phyloP scores from a whole-genome alignment of 2,329 filamentous ascomycete species.

The Cephalotrichum gorgonifer region DNA sequence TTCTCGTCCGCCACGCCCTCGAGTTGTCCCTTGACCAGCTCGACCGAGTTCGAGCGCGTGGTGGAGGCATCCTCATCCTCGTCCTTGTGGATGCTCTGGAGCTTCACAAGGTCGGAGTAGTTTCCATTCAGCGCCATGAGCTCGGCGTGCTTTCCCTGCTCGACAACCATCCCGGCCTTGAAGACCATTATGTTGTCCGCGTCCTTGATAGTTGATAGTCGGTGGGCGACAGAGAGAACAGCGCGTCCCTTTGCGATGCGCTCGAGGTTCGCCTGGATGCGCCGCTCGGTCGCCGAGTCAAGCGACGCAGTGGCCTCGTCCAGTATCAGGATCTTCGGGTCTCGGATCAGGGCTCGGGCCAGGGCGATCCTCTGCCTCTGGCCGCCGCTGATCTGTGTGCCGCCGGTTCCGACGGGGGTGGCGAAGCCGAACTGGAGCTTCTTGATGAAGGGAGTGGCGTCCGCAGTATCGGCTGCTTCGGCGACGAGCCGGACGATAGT shows the following conservation, averaged over 20 bases:
- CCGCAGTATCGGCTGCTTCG: slow-evolving; percentile 44
- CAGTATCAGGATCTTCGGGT: slow-evolving; percentile 47
- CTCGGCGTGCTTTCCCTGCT: slow-evolving; percentile 53
- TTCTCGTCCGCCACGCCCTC: slow-evolving; percentile 26
- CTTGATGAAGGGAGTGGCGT: slow-evolving; percentile 46
- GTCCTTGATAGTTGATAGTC: slow-evolving; percentile 49
- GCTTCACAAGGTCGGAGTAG: slow-evolving; percentile 41
- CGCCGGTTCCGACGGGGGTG: slow-evolving; percentile 41
- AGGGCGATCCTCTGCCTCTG: slow-evolving; percentile 51
- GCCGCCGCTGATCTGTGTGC: slow-evolving; percentile 46
- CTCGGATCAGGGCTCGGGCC: slow-evolving; percentile 44
- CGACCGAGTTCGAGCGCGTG: neutral
- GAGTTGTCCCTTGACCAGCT: slow-evolving; percentile 23
- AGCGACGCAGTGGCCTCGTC: slow-evolving; percentile 54
- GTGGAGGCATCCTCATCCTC: slow-evolving; percentile 15
- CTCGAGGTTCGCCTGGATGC: slow-evolving; percentile 40
- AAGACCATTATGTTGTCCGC: slow-evolving; percentile 61
- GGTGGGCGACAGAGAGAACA: slow-evolving; percentile 56
- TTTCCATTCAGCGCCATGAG: slow-evolving; percentile 40
- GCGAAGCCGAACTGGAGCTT: slow-evolving; percentile 42
- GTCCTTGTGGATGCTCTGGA: slow-evolving; percentile 25
- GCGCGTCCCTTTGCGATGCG: slow-evolving; percentile 41
- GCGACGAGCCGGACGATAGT: slow-evolving; percentile 41
- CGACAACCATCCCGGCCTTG: slow-evolving; percentile 46
- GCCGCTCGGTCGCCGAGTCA: slow-evolving; percentile 45